phyloP scores from a whole-genome alignment of 176 grass and related monocot species.

The Rhynchospora breviuscula region DNA sequence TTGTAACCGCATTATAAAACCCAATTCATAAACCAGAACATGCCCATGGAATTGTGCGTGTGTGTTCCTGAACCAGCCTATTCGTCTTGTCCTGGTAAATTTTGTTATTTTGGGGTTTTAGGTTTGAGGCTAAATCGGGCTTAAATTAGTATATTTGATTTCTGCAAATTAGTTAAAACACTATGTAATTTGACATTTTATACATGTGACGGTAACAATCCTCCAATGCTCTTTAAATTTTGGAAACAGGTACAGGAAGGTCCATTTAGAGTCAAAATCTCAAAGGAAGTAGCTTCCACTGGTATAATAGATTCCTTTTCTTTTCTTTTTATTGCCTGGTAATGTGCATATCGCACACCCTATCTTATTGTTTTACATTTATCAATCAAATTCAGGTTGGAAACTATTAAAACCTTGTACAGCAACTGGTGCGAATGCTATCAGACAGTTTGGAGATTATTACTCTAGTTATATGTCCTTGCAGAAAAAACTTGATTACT shows the following conservation, averaged over 20 bases:
- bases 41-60: not conserved
- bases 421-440: not conserved
- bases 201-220: not conserved
- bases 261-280: conserved; percentile 12
- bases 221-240: not conserved
- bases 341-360: not conserved
- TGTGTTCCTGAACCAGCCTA: no score
- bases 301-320: not conserved
- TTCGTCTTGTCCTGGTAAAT: no score
- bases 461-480: not conserved
- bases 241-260: not conserved
- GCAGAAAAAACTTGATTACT: not conserved
- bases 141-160: not conserved
- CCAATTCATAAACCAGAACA: not conserved
- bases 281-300: conserved; percentile 2
- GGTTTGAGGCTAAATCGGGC: not conserved
- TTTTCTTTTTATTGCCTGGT: not conserved
- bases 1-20: not conserved
- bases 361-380: not conserved
- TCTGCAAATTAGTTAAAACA: not conserved
- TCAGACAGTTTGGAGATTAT: not conserved
- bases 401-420: not conserved
- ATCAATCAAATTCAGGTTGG: conserved; percentile 11
- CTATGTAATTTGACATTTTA: not conserved
- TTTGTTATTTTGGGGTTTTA: not conserved